Percentiles rank a stretch among this genome's conserved stretches.
These are phyloP conservation scores for Xylaria sp. DNA, from an alignment of 2,329 filamentous ascomycete species.

Conservation along the genomic window DNA sequence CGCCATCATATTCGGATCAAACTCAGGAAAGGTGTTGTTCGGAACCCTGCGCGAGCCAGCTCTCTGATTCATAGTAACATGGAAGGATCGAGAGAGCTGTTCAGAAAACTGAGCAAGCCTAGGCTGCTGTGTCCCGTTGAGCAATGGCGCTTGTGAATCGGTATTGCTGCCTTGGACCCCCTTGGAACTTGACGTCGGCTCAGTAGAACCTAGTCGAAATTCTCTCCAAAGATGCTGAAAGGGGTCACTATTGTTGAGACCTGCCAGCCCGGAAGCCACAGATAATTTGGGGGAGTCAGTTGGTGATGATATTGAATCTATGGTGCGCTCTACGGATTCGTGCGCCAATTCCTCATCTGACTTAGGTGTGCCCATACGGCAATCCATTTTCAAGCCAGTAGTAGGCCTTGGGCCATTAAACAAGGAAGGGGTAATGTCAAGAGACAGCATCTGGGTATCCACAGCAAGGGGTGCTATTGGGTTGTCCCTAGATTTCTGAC, in stretches of 20 bases:
- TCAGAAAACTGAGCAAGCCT: constrained; percentile 1
- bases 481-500: neutral
- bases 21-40: neutral
- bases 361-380: neutral
- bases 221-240: constrained; percentile 18
- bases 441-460: neutral
- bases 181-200: too few species aligned
- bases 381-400: neutral
- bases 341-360: neutral
- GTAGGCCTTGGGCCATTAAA: neutral
- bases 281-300: neutral
- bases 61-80: constrained; percentile 30
- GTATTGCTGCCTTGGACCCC: neutral
- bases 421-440: neutral
- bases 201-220: neutral
- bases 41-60: constrained; percentile 9
- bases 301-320: neutral
- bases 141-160: neutral
- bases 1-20: constrained; percentile 21
- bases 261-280: too few species aligned
- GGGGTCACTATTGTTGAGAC: neutral
- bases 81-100: constrained; percentile 13
- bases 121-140: neutral
- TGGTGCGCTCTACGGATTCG: neutral
- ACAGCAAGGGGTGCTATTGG: too few species aligned